Evolutionary conservation across 1,284 basidiomycete species (phyloP).

Genomic region (Ustilago sp.): DNA sequence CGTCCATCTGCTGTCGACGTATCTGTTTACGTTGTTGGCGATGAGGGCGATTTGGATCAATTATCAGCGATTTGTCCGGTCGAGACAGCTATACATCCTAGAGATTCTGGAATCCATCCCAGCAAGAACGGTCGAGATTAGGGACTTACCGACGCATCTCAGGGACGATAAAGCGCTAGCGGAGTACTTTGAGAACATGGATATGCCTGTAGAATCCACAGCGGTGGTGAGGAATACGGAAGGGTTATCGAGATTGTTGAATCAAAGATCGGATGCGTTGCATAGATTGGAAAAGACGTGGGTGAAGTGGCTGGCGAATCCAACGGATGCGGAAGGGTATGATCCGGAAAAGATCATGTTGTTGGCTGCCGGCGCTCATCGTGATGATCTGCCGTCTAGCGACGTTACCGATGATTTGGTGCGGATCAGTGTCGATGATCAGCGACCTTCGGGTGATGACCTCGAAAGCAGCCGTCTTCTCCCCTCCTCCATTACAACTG

Average conservation of each 20-base stretch:
- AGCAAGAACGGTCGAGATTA: constrained; percentile 90
- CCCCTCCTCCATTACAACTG: background rate
- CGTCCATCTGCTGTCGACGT: constrained; percentile 90
- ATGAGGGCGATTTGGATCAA: constrained; percentile 88
- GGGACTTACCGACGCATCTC: constrained; percentile 83
- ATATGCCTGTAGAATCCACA: constrained; percentile 81
- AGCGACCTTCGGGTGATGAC: background rate
- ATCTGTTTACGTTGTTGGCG: constrained; percentile 87
- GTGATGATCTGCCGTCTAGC: constrained; percentile 21
- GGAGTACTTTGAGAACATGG: constrained; percentile 85
- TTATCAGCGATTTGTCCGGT: constrained; percentile 88
- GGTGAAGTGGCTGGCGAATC: constrained; percentile 92
- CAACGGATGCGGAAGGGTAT: constrained; percentile 80
- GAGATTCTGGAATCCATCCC: constrained; percentile 94
- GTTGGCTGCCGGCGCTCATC: constrained; percentile 37
- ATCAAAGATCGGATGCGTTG: constrained; percentile 81
- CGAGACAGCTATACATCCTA: constrained; percentile 90
- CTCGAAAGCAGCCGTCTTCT: constrained; percentile 25
- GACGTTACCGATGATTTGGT: constrained; percentile 29
- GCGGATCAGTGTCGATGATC: constrained; percentile 18
- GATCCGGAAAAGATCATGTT: constrained; percentile 73
- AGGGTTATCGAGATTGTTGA: constrained; percentile 79
- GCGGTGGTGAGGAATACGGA: constrained; percentile 87
- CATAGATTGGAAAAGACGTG: constrained; percentile 82
- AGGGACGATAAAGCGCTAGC: constrained; percentile 85